Base-by-base conservation (phyloP, 306 rosid genomes). In the Dalbergia oliveri region DNA sequence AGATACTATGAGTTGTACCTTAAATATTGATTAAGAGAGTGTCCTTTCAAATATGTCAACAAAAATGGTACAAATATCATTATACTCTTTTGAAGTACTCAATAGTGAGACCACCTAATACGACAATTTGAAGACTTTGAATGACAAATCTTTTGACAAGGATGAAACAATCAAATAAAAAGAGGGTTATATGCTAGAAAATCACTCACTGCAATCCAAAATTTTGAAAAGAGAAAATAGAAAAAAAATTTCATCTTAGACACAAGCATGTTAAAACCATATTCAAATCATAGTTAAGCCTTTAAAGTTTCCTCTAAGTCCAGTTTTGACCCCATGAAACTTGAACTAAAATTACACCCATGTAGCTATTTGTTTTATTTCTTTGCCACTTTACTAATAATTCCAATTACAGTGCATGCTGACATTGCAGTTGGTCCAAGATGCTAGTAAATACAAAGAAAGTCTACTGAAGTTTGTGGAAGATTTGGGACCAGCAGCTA, bases 401-500 rank as follows among this genome's bases (percentile, higher is more conserved):
- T 43, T 15, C 18, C 59, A 11, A 14, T 56, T 39, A 15, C 54
- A 62, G 67, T 26, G 58, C 6, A 14, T 56, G 39, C 66, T 64
- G 85, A 5, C 16, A 33, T 66, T 85, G 64, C 66, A 81, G 83
- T 4, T 66, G 72, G 26, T 35, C 41, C 26, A 0, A 43, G 16
- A 62, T 12, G 14, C 53, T 3, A 3, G 18, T 4, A 26, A 59
- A 33, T 78, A 83, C 60, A 57, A 41, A 78, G 77, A 77, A 0
- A 85, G 85, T 41, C 31, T 81, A 12, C 12, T 41, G 15, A 35
- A 37, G 13, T 85, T 72, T 26, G 83, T 73, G 50, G 4, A 77
- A 57, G 81, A 11, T 31, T 16, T 81, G 77, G 85, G 83, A 41
- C 77, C 80, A 16, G 10, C 3, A 0, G 83, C 68, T 12, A 41